A percentile compares a stretch with the other conserved stretches of the same genome.
phyloP scores from a whole-genome alignment of 345 rosid genomes.

The Arabidopsis suecica region DNA sequence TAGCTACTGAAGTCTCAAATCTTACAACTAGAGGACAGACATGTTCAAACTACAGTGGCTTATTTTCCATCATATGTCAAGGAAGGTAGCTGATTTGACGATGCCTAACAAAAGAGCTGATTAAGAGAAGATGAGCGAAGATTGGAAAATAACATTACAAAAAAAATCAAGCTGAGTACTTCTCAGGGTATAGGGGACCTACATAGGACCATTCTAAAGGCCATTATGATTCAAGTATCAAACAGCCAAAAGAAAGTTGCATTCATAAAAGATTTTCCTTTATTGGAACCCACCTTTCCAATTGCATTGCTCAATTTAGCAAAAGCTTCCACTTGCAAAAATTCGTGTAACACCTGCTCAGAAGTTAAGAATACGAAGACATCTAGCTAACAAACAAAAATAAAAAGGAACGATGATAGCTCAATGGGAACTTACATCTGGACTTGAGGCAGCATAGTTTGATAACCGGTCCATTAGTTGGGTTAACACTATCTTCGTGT shows the following conservation, averaged over 20 bases:
- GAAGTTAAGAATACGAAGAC: constrained; percentile 17
- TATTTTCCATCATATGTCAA: constrained; percentile 7
- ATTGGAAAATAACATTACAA: constrained; percentile 8
- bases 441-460: constrained; percentile 82
- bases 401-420: constrained; percentile 6
- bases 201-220: constrained; percentile 20
- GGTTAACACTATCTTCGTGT: constrained; percentile 81
- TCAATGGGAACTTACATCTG: constrained; percentile 59
- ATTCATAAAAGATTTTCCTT: constrained; percentile 15
- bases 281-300: constrained; percentile 64
- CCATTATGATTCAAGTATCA: constrained; percentile 10
- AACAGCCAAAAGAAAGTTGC: constrained; percentile 20
- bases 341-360: constrained; percentile 71
- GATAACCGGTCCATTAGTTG: constrained; percentile 92
- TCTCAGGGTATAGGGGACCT: constrained; percentile 32
- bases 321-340: constrained; percentile 94
- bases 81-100: constrained; percentile 2
- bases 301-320: constrained; percentile 80
- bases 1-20: constrained; percentile 8
- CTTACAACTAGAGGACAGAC: constrained; percentile 5
- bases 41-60: constrained; percentile 18
- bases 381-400: constrained; percentile 10
- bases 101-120: constrained; percentile 14
- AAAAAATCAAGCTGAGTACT: constrained; percentile 18
- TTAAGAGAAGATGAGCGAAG: not conserved